phyloP scores from a whole-genome alignment of 1,284 basidiomycete species.

The Ustilago shanxiensis region DNA sequence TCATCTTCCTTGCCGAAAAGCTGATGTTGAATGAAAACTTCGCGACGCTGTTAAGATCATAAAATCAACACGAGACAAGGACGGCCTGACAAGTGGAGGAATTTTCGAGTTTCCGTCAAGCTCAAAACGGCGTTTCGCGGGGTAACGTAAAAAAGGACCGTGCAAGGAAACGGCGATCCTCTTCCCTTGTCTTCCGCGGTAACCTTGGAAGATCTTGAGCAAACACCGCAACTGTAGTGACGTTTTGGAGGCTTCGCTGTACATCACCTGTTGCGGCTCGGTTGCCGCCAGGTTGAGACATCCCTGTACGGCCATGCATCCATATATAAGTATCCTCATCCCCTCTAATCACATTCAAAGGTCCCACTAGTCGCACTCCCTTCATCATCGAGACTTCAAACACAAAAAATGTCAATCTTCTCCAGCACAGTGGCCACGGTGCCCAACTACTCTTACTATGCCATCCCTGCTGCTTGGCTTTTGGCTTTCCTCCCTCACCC shows the following conservation, averaged over 20 bases:
- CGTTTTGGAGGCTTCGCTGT: not conserved
- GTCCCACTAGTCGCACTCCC: too few species aligned
- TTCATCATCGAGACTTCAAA: too few species aligned
- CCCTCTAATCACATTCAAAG: not conserved
- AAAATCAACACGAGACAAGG: too few species aligned
- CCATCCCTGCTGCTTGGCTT: constrained; percentile 42
- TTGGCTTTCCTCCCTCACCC: constrained; percentile 39
- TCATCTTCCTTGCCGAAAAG: too few species aligned
- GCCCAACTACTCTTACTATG: constrained; percentile 46
- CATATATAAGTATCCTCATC: too few species aligned
- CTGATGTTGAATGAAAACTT: not conserved
- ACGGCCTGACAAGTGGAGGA: not conserved
- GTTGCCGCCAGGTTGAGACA: not conserved
- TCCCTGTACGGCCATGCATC: not conserved
- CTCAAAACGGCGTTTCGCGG: constrained; percentile 1
- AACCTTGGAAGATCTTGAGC: not conserved
- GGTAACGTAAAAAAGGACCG: not conserved
- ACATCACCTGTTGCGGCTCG: too few species aligned
- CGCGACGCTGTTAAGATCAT: not conserved
- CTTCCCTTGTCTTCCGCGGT: not conserved
- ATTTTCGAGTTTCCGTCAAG: not conserved
- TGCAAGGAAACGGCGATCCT: not conserved
- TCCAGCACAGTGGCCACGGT: constrained; percentile 12
- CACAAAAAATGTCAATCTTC: constrained; percentile 28
- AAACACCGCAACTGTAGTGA: constrained; percentile 3